Base-by-base conservation (phyloP, 1,284 basidiomycete genomes). In the Marasmius fiardii region DNA sequence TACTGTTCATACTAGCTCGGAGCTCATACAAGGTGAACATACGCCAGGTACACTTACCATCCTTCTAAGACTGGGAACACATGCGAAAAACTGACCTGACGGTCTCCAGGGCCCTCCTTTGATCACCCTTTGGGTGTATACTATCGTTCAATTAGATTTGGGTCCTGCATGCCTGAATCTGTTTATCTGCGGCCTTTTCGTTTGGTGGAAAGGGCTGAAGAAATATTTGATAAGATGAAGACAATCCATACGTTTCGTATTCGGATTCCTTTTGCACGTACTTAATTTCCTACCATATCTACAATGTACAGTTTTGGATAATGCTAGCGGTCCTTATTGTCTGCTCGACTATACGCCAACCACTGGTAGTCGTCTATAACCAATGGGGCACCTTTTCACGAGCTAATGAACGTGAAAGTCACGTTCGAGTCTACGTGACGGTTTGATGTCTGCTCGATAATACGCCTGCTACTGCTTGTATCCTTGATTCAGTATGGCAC, bases 41-140 rank as follows among this genome's bases (percentile, higher is more conserved):
- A 74, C 77, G 77, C 41, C 88, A 92, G 79, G 90, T 88, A 58
- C 51, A 72, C 65, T 23, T 16, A 12, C 50, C 26, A 5, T 26
- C 41, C 16, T 21, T 20, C 26, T n/a, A 12, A 28, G 10, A 7
- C n/a, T n/a, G n/a, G n/a, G n/a, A n/a, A n/a, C n/a, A 4, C 18
- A 45, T 28, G 26, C 47, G n/a, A 18, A 18, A 1, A 14, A 33
- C 44, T 45, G 7, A 45, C 6, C 23, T 14, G 23, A 28, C 11
- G 28, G 16, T 5, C 7, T 31, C 8, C 61, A 92, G 89, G 80
- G 80, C 59, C 88, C 89, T 20, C 86, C 90, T 20, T 70, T 91
- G 43, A 84, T 84, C 4, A 90, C 88, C 0, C 64, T 86, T 5
- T 92, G 90, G 89, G 73, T 91, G 11, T 92, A 88, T 62, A 76